Evolutionary conservation across 1,139 yeast species (phyloP), one percentile per base, ranked within the genome.

Genomic region (Blastobotrys niveus): DNA sequence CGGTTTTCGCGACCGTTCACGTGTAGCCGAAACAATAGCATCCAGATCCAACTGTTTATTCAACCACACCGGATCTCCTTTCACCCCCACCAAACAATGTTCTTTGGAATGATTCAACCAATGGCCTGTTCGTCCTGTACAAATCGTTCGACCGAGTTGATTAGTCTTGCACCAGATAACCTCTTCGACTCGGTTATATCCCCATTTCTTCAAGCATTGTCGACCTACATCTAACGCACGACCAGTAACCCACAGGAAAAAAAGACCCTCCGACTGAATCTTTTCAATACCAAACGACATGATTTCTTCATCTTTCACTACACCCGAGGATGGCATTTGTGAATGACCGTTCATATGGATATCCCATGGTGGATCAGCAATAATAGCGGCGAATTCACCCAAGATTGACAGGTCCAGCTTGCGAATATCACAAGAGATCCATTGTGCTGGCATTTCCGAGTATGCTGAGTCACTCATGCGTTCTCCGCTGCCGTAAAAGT

Each of bases 61-160:
- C 21, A 86, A 59, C 95, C 95, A 86, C n/a, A 62, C 56, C 0
- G 94, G 91, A 37, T 74, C 62, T 0, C 96, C 96, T 58, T 88
- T 88, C 25, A 82, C 60, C 0, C 95, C 97, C 22, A 89, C 85
- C 10, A 89, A 65, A 38, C 87, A 69, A 61, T 89, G 96, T 63
- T 89, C 97, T 56, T 89, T 89, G 0, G 96, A 85, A 63, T 89
- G 97, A 60, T 89, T 89, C 41, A 89, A 70, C 97, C 97, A 89
- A 62, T 89, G 97, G 0, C 97, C 97, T 0, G 97, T 89, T 51
- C 96, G 69, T 0, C 97, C 97, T 0, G 97, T 89, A 48, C 93
- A 91, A 42, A 89, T 88, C 0, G 96, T 89, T 51, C 95, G 68
- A 26, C 82, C 79, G 49, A 89, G 67, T 60, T 89, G 96, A 61